A percentile compares a stretch with the other conserved stretches of the same genome.
Conservation (phyloP, 352 stramenopile species). For the Pilasporangium apinafurcum region DNA sequence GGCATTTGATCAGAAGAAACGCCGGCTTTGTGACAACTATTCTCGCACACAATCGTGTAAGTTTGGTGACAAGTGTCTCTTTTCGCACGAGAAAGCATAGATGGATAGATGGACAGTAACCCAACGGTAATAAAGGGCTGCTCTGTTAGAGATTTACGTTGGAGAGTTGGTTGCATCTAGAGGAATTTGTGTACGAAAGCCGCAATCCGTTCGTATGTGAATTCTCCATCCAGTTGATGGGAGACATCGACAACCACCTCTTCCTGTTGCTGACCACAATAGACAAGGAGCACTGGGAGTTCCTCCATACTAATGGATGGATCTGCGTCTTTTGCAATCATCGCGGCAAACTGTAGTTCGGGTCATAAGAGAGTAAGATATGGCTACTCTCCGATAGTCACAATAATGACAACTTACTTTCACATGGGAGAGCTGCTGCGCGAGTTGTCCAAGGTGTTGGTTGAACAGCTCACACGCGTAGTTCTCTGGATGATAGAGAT, state of each 20-base stretch:
- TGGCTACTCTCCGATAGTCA: neutral
- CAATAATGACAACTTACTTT: conserved; percentile 27
- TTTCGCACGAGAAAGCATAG: conserved; percentile 34
- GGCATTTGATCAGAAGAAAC: conserved; percentile 45
- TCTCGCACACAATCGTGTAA: conserved; percentile 32
- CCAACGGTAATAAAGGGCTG: too few species aligned
- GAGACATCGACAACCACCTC: conserved; percentile 62
- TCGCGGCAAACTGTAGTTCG: conserved; percentile 37
- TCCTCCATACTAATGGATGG: conserved; percentile 54
- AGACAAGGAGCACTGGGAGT: conserved; percentile 64
- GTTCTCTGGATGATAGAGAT: conserved; percentile 67
- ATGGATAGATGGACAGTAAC: conserved; percentile 11
- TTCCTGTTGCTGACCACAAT: conserved; percentile 35
- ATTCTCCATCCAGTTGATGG: conserved; percentile 49
- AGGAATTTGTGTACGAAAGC: conserved; percentile 28
- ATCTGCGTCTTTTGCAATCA: conserved; percentile 64
- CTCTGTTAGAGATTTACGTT: neutral
- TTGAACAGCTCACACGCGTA: conserved; percentile 73
- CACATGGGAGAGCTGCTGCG: conserved; percentile 39
- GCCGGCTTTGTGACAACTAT: conserved; percentile 52
- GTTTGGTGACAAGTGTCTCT: conserved; percentile 75
- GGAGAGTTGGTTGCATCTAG: neutral
- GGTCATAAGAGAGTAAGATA: conserved; percentile 1
- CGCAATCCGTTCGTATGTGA: conserved; percentile 45
- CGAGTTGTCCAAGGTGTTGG: conserved; percentile 48